Evolutionary conservation across 305 asterid genomes (phyloP).

Genomic region (Coffea humblotiana): DNA sequence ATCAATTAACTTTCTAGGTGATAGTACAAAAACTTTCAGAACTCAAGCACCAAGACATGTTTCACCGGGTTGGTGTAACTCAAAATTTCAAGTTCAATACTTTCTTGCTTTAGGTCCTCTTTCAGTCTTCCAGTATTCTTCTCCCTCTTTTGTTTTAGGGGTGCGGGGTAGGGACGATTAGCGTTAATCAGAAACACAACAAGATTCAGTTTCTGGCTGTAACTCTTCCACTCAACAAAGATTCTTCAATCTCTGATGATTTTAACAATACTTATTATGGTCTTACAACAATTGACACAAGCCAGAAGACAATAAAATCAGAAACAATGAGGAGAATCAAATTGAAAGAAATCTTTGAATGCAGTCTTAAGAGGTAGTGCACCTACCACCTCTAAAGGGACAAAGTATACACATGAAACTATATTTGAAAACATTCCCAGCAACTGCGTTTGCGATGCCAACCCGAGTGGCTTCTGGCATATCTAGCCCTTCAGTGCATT

Average conservation of each 20-base stretch:
- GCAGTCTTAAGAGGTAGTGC: slow-evolving; percentile 9
- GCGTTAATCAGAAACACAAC: background rate
- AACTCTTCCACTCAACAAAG: background rate
- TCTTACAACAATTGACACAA: background rate
- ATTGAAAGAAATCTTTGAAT: background rate
- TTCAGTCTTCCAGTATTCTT: background rate
- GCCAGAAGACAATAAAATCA: background rate
- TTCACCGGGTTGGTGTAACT: background rate
- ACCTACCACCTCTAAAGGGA: slow-evolving; percentile 92
- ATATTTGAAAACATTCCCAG: slow-evolving; percentile 92
- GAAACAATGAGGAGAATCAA: background rate
- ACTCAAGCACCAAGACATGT: background rate
- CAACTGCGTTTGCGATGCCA: slow-evolving; percentile 76
- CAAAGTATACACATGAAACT: slow-evolving; percentile 75
- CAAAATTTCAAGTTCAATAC: background rate
- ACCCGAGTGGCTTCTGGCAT: slow-evolving; percentile 77
- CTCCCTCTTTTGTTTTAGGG: background rate
- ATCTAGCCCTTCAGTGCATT: slow-evolving; percentile 52
- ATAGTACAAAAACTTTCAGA: background rate
- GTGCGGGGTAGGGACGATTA: background rate
- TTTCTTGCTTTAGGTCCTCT: background rate
- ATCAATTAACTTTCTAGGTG: background rate
- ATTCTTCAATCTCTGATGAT: background rate
- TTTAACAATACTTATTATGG: background rate
- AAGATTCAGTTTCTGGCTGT: background rate